phyloP scores from a whole-genome alignment of 1,284 basidiomycete genomes.

The Puccinia horiana region DNA sequence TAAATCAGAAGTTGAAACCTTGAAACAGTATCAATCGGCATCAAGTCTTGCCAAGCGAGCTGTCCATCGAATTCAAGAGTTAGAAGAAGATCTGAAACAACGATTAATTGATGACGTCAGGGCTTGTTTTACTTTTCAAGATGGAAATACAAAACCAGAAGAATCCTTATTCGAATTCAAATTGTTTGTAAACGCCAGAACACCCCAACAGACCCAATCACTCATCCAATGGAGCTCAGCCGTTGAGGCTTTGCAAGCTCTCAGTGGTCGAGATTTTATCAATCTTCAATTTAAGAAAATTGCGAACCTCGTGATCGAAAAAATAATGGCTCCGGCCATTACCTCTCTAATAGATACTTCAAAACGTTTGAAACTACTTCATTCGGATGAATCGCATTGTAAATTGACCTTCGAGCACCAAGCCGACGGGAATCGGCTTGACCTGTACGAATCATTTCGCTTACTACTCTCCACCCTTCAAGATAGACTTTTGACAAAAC shows the following conservation, averaged over 20 bases:
- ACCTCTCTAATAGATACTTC: background rate
- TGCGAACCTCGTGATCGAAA: constrained; percentile 10
- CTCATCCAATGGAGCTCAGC: constrained; percentile 22
- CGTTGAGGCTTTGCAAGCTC: constrained; percentile 31
- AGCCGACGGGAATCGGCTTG: background rate
- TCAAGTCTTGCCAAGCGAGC: constrained; percentile 45
- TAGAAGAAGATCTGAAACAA: constrained; percentile 49
- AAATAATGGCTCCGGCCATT: constrained; percentile 29
- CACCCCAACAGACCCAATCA: constrained; percentile 3
- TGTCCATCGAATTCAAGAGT: constrained; percentile 24
- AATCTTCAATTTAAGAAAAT: constrained; percentile 31
- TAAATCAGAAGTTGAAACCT: constrained; percentile 7
- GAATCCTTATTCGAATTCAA: constrained; percentile 1
- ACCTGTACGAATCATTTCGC: constrained; percentile 40
- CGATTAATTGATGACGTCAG: constrained; percentile 43
- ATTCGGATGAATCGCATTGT: background rate
- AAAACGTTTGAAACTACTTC: background rate
- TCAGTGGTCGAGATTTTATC: constrained; percentile 12
- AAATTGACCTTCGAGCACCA: background rate
- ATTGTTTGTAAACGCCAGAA: constrained; percentile 11
- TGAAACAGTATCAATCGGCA: background rate
- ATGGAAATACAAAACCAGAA: background rate
- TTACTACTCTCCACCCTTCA: constrained; percentile 33
- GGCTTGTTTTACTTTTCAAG: background rate
- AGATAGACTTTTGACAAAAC: constrained; percentile 24